phyloP scores from a whole-genome alignment of 2,329 filamentous ascomycete species.

The Arthrobotrys sinensis region DNA sequence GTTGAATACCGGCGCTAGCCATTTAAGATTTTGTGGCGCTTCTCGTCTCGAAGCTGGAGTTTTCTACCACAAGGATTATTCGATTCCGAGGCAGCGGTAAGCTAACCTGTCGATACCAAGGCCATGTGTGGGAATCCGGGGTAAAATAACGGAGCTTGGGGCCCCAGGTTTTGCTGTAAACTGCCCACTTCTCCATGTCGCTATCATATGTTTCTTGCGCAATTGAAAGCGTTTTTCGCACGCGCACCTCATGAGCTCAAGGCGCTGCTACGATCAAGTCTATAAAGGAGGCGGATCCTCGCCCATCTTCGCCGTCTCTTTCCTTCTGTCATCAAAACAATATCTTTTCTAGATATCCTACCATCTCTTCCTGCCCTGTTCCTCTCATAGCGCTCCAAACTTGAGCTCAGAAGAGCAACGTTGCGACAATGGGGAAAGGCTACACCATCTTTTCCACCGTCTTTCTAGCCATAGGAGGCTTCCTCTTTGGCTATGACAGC shows the following conservation, averaged over 20 bases:
- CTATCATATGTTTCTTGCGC: neutral
- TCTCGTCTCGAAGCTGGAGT: conserved; percentile 34
- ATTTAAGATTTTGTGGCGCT: neutral
- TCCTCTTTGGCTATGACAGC: conserved; percentile 70
- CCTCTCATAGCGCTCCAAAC: neutral
- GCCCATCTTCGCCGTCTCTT: conserved; percentile 10
- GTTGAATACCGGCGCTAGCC: conserved; percentile 16
- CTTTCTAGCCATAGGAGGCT: conserved; percentile 43
- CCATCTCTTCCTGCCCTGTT: conserved; percentile 4
- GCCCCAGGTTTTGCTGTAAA: conserved; percentile 26
- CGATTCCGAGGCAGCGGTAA: conserved; percentile 32
- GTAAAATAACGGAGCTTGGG: conserved; percentile 10
- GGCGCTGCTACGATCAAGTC: neutral
- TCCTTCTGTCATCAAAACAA: neutral
- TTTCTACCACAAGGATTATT: conserved; percentile 2
- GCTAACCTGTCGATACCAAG: neutral
- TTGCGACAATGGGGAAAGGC: conserved; percentile 35
- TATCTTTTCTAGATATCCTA: neutral
- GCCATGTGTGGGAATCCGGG: conserved; percentile 25
- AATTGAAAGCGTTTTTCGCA: neutral
- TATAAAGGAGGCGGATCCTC: conserved; percentile 28
- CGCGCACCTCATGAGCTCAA: neutral
- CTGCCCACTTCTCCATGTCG: neutral
- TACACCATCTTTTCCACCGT: conserved; percentile 37
- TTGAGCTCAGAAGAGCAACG: neutral